phyloP scores from a whole-genome alignment of 192 early-diverging fungal genomes.

The Coemansia sp. region DNA sequence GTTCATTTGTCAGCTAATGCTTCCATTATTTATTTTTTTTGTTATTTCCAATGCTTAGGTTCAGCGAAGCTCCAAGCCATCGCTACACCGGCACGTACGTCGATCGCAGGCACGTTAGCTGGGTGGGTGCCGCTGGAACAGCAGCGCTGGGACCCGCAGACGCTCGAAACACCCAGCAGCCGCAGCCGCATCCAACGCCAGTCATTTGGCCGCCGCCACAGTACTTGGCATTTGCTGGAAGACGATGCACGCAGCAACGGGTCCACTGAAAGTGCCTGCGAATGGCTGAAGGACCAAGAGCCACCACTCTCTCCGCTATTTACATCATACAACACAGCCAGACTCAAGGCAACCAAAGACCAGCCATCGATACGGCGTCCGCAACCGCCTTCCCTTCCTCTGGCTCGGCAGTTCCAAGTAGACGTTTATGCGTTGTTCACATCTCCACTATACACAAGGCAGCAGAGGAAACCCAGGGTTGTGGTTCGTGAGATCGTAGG shows the following conservation, averaged over 20 bases:
- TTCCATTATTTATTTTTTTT: no score
- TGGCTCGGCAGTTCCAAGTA: slow-evolving; percentile 23
- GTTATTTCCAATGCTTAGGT: background rate
- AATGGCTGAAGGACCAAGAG: slow-evolving; percentile 45
- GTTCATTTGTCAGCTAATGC: background rate
- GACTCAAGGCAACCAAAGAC: background rate
- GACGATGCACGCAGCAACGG: background rate
- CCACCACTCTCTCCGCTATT: slow-evolving; percentile 47
- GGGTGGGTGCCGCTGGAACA: slow-evolving; percentile 14
- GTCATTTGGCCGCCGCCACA: background rate
- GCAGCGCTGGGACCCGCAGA: background rate
- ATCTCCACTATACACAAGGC: slow-evolving; percentile 15
- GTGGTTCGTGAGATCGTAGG: slow-evolving; percentile 23
- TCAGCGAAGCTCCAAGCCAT: background rate
- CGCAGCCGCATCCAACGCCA: background rate
- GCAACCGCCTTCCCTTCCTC: background rate
- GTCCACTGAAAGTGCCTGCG: slow-evolving; percentile 9
- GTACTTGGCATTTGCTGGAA: background rate
- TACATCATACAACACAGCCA: slow-evolving; percentile 20
- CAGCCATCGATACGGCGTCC: background rate
- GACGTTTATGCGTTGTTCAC: slow-evolving; percentile 36
- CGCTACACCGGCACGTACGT: slow-evolving; percentile 17
- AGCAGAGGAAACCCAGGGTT: slow-evolving; percentile 11
- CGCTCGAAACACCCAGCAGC: background rate
- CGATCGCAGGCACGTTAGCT: slow-evolving; percentile 23